These are phyloP conservation scores for Gracilaria vermiculophylla DNA, from an alignment of 23 red algal species.

Conservation along the genomic window DNA sequence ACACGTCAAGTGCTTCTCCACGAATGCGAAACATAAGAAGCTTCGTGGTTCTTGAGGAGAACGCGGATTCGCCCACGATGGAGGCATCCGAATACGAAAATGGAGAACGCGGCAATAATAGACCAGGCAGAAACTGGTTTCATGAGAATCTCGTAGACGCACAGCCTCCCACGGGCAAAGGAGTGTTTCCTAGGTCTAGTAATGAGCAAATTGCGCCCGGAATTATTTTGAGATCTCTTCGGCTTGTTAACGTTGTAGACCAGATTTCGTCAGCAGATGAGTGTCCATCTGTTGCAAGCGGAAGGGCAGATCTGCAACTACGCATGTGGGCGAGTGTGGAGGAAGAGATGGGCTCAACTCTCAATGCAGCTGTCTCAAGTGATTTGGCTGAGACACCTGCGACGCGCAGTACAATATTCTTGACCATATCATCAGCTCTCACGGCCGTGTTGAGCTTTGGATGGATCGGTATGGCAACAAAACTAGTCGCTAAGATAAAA, in stretches of 20 bases:
- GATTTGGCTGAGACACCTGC: not conserved
- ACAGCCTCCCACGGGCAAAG: not conserved
- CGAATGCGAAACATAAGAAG: not conserved
- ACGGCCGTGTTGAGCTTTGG: not conserved
- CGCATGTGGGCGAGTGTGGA: not conserved
- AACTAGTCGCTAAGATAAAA: not conserved
- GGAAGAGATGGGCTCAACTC: not conserved
- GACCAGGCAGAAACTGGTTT: not conserved
- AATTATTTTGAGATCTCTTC: not conserved
- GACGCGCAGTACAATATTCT: not conserved
- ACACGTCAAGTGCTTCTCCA: not conserved
- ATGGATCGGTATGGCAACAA: not conserved
- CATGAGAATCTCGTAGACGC: not conserved
- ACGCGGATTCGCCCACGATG: not conserved
- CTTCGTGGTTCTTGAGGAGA: not conserved
- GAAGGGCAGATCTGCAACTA: not conserved
- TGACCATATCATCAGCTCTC: not conserved
- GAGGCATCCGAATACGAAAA: not conserved
- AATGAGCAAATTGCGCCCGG: not conserved
- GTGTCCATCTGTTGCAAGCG: not conserved
- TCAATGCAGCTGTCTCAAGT: not conserved
- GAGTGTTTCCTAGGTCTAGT: not conserved
- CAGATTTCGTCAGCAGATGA: not conserved
- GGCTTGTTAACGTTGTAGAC: not conserved
- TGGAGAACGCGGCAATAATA: not conserved